These are phyloP conservation scores for Eucommia ulmoides DNA, from an alignment of 257 asterid genomes.

Conservation along the genomic window DNA sequence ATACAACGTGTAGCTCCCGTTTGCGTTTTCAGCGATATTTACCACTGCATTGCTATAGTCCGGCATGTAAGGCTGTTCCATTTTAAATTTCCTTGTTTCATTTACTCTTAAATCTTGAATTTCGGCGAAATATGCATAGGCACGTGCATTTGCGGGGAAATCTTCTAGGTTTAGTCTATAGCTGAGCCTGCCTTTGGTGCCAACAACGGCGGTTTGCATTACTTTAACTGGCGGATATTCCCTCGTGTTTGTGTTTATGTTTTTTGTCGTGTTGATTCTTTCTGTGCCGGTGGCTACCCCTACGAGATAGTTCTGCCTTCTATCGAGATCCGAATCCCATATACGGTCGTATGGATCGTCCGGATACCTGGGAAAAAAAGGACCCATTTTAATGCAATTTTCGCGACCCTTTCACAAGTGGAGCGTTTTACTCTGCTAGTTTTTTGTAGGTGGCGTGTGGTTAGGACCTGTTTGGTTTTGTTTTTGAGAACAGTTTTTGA, in stretches of 20 bases:
- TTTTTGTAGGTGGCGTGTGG: too few species aligned
- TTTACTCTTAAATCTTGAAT: slow-evolving; percentile 55
- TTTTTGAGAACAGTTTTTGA: too few species aligned
- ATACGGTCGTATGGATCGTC: slow-evolving; percentile 93
- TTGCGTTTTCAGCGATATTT: slow-evolving; percentile 88
- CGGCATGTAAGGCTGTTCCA: slow-evolving; percentile 63
- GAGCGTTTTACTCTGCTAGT: neutral
- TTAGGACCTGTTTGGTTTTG: too few species aligned
- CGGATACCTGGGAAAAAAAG: slow-evolving; percentile 50
- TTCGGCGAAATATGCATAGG: slow-evolving; percentile 87
- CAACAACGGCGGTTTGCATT: slow-evolving; percentile 93
- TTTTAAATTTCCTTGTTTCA: slow-evolving; percentile 66
- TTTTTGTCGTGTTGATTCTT: slow-evolving; percentile 52
- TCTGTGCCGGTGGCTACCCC: slow-evolving; percentile 91
- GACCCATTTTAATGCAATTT: slow-evolving; percentile 2
- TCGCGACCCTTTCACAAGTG: too few species aligned
- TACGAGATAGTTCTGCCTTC: slow-evolving; percentile 74
- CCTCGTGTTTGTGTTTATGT: slow-evolving; percentile 56
- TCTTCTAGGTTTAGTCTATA: slow-evolving; percentile 86
- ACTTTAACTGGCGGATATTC: slow-evolving; percentile 92
- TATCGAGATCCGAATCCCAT: slow-evolving; percentile 83
- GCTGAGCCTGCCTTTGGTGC: slow-evolving; percentile 56
- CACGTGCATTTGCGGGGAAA: slow-evolving; percentile 87
- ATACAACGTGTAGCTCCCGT: slow-evolving; percentile 75
- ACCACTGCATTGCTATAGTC: slow-evolving; percentile 95